phyloP scores from a whole-genome alignment of 1,284 basidiomycete species.

The Apiotrichum sp. region DNA sequence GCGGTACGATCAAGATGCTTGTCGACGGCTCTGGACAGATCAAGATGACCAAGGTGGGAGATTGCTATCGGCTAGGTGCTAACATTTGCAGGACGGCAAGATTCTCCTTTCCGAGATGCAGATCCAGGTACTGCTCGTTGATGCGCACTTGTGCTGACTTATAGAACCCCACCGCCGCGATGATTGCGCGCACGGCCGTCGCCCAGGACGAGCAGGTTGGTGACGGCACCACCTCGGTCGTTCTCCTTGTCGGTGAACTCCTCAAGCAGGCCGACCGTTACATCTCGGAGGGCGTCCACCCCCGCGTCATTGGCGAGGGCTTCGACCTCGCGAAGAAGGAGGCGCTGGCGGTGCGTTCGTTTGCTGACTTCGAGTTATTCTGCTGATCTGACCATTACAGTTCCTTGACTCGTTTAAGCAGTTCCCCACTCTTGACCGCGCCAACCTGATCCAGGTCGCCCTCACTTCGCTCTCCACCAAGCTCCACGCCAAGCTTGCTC shows the following conservation, averaged over 20 bases:
- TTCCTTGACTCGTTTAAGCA: constrained; percentile 88
- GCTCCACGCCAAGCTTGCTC: constrained; percentile 73
- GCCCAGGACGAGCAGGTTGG: constrained; percentile 99
- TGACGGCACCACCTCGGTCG: constrained; percentile 96
- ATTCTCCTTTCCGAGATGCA: constrained; percentile 99
- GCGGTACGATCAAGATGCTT: constrained; percentile 98
- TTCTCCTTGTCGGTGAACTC: constrained; percentile 92
- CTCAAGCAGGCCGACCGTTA: constrained; percentile 97
- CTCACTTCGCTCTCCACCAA: constrained; percentile 94
- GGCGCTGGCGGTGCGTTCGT: constrained; percentile 53
- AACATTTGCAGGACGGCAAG: constrained; percentile 68
- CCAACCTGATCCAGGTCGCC: constrained; percentile 86
- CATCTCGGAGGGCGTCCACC: constrained; percentile 97
- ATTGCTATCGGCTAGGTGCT: background rate
- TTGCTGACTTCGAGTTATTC: too few relatives aligned
- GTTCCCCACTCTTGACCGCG: constrained; percentile 67
- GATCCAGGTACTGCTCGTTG: constrained; percentile 60
- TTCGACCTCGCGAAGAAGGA: constrained; percentile 98
- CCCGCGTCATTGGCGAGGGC: constrained; percentile 89
- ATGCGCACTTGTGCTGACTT: background rate
- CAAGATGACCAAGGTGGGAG: constrained; percentile 88
- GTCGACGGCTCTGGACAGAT: constrained; percentile 98
- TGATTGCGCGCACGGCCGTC: constrained; percentile 97
- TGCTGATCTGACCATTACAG: constrained; percentile 27
- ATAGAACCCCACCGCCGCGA: constrained; percentile 92